Percentiles rank a stretch among this genome's conserved stretches.
Conservation (phyloP, 2,329 filamentous ascomycete genomes). For the Talaromyces amestolkiae region DNA sequence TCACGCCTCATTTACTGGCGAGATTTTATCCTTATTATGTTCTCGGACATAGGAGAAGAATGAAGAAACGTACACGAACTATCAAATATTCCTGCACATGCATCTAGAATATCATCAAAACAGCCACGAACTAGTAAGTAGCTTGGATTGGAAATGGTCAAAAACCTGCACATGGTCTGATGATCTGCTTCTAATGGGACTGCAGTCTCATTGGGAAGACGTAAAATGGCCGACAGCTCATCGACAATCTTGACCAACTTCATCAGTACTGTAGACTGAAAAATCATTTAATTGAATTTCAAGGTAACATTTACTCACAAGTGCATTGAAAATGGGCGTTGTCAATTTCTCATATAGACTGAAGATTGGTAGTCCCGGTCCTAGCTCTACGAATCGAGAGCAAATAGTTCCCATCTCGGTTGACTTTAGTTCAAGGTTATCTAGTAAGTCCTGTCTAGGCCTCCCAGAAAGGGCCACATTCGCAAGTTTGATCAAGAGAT, state of each 20-base stretch:
- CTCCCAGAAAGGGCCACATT: not conserved
- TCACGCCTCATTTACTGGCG: not conserved
- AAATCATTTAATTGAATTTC: no score
- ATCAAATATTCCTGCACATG: not conserved
- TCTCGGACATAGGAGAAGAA: not conserved
- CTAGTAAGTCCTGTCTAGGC: not conserved
- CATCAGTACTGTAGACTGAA: not conserved
- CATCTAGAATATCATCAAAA: not conserved
- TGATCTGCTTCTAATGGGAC: not conserved
- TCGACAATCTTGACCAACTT: not conserved
- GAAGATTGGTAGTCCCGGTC: not conserved
- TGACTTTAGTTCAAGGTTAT: not conserved
- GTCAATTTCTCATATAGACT: not conserved
- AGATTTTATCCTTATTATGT: no score
- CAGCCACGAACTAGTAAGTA: not conserved
- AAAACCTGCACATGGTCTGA: not conserved
- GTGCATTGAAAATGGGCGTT: not conserved
- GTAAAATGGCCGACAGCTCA: not conserved
- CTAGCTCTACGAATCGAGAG: not conserved
- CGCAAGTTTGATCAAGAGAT: not conserved
- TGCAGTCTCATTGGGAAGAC: not conserved
- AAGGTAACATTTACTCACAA: not conserved
- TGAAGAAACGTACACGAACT: not conserved
- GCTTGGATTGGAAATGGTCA: not conserved
- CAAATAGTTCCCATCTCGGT: not conserved